Base-by-base conservation (phyloP, 768 basidiomycete genomes). In the Lyophyllum decastes region DNA sequence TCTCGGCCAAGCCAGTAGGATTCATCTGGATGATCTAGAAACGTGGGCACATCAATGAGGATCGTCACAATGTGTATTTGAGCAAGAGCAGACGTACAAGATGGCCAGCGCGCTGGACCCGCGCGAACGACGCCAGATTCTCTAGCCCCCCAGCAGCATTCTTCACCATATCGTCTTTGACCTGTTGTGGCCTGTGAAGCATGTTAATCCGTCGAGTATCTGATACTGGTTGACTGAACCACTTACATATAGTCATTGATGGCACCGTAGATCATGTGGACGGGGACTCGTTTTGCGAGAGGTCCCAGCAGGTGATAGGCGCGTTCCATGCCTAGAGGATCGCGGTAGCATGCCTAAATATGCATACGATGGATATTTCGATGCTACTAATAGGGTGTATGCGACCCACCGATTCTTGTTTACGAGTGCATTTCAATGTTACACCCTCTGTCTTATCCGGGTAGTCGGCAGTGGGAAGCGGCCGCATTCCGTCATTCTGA, bases 211-310 rank as follows among this genome's bases (percentile, higher is more conserved):
- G 24, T 35, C 22, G 19, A 8, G 4, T 12, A n/a, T 24, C 40
- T 19, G 1, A 27, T 17, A 12, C 34, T 24, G 27, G 40, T 4
- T 7, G 22, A 30, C 27, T 6, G 17, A 19, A 30, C 27, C 9
- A 64, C 75, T 40, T 60, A 79, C 78, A 79, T 44, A 57, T 76
- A 75, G 57, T 83, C 81, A 54, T 80, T 71, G 7, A 76, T 71
- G 0, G 67, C 75, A 19, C 81, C 82, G 57, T 78, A 82, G 35
- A 82, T 75, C 26, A 82, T 56, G 58, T 84, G 82, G 1, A 76
- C 72, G 0, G 78, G 78, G 4, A 76, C 46, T 2, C 66, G 68
- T 47, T 67, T 63, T 19, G 74, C 73, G 22, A 77, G 59, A 11
- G 60, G 40, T 2, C 60, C 52, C 11, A 82, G 65, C 21, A 73